phyloP scores from a whole-genome alignment of 2,329 filamentous ascomycete species.

The Nemania sp. region DNA sequence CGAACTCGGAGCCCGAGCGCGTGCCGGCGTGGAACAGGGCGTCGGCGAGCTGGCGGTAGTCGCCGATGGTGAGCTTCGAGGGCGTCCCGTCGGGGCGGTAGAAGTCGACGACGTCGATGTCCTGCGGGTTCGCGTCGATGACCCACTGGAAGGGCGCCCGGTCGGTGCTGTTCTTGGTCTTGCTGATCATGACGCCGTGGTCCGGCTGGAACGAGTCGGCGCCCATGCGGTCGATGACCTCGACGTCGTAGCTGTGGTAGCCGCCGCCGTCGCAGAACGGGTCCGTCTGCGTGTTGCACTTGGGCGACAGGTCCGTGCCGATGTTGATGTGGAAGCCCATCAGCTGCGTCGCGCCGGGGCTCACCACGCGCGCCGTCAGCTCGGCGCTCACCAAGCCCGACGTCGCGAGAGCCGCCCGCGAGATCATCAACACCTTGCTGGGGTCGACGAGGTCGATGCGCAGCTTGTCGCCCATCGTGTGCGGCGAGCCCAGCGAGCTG shows the following conservation, averaged over 20 bases:
- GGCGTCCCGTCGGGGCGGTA: slow-evolving; percentile 53
- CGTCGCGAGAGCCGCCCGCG: slow-evolving; percentile 46
- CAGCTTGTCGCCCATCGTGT: slow-evolving; percentile 58
- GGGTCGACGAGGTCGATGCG: slow-evolving; percentile 53
- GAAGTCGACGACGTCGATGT: slow-evolving; percentile 56
- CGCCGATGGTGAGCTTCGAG: slow-evolving; percentile 53
- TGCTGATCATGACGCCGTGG: slow-evolving; percentile 57
- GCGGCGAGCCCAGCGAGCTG: slow-evolving; percentile 54
- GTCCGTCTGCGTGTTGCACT: slow-evolving; percentile 48
- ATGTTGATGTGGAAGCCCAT: slow-evolving; percentile 55
- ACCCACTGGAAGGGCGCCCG: slow-evolving; percentile 56
- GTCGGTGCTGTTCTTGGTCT: slow-evolving; percentile 51
- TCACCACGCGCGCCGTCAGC: slow-evolving; percentile 53
- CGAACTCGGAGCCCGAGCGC: slow-evolving; percentile 54
- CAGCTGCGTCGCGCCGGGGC: slow-evolving; percentile 44
- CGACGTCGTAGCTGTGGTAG: slow-evolving; percentile 57
- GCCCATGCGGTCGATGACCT: slow-evolving; percentile 59
- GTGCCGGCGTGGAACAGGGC: slow-evolving; percentile 60
- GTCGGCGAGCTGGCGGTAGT: slow-evolving; percentile 58
- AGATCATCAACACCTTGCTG: slow-evolving; percentile 50
- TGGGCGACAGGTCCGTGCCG: slow-evolving; percentile 50
- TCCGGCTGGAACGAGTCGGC: slow-evolving; percentile 57
- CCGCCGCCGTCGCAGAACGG: slow-evolving; percentile 55
- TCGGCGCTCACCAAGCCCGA: slow-evolving; percentile 52
- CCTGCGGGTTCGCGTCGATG: slow-evolving; percentile 59